Evolutionary conservation across 129 eudicot species (phyloP), one percentile per base, ranked within the genome.

Genomic region (Artemisia tridentata): DNA sequence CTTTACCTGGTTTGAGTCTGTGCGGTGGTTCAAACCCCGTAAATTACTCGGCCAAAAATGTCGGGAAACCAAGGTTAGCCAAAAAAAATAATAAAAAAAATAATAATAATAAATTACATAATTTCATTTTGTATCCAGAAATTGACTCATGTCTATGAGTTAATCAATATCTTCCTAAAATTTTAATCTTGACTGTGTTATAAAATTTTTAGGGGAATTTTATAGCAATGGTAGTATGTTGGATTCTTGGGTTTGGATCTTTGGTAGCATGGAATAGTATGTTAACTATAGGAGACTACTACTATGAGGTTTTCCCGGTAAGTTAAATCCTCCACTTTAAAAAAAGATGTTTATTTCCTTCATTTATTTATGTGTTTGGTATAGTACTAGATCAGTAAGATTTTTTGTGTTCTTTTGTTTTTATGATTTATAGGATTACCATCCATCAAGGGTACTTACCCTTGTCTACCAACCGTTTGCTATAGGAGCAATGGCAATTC

Each of bases 391-490:
- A 34, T 7, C 8, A 29, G 25, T 63, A 63, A 38, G 45, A 38
- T 34, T 7, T 12, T 27, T 43, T 8, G 25, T 2, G 9, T 3
- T 64, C 27, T 70, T 12, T 11, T 59, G 25, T 15, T 59, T 23
- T 7, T 0, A 13, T 52, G 2, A 47, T 82, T 21, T 73, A 58
- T 54, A 90, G 97, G 46, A 67, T 14, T 87, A 90, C 71, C 97
- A 90, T 78, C 95, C 97, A 41, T 51, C 86, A n/a, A 80, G 97
- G 76, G 95, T 90, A 45, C 95, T 90, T 48, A 83, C 95, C 43
- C 87, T 90, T 13, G 91, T 90, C 34, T 87, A 87, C 75, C 97
- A 85, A 61, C 97, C 97, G 20, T 90, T 90, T 77, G 91, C 97
- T 11, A 65, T 90, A 9, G 91, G 81, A 73, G 65, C 85, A 27